Percentiles rank a stretch among this genome's conserved stretches.
These are phyloP conservation scores for Aspergillus conjunctus DNA, from an alignment of 495 filamentous ascomycete species.

Conservation along the genomic window DNA sequence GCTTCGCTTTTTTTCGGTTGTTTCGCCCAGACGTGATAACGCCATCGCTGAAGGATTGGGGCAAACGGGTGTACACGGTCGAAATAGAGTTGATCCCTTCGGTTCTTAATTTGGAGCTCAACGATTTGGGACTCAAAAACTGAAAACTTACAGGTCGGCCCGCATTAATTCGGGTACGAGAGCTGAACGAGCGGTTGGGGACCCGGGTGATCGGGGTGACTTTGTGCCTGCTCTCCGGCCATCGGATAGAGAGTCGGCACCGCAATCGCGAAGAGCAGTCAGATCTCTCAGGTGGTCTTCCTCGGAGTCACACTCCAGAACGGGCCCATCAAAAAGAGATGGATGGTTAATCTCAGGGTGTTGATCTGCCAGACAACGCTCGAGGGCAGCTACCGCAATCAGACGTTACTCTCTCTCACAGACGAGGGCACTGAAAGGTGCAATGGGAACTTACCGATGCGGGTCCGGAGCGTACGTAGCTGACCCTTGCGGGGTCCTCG, in stretches of 20 bases:
- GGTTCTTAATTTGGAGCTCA: not conserved
- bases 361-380: constrained; percentile 29
- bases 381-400: constrained; percentile 25
- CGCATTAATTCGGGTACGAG: constrained; percentile 38
- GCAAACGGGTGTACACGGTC: constrained; percentile 57
- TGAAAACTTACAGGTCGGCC: constrained; percentile 42
- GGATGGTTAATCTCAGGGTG: constrained; percentile 25
- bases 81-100: constrained; percentile 59
- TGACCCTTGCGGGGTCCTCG: constrained; percentile 58
- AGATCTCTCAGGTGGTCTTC: constrained; percentile 23
- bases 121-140: not conserved
- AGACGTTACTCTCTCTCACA: not conserved
- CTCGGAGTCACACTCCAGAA: constrained; percentile 24
- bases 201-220: constrained; percentile 18
- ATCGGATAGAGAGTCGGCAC: constrained; percentile 9
- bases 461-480: constrained; percentile 49
- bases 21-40: constrained; percentile 44
- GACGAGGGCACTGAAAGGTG: not conserved
- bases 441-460: constrained; percentile 41
- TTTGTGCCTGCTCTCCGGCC: constrained; percentile 7
- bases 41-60: constrained; percentile 54
- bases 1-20: constrained; percentile 31
- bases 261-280: not conserved
- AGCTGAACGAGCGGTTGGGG: constrained; percentile 9
- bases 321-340: constrained; percentile 16